Evolutionary conservation across 768 basidiomycete genomes (phyloP), one percentile per base, ranked within the genome.

Genomic region (Phylloporus scabripes): DNA sequence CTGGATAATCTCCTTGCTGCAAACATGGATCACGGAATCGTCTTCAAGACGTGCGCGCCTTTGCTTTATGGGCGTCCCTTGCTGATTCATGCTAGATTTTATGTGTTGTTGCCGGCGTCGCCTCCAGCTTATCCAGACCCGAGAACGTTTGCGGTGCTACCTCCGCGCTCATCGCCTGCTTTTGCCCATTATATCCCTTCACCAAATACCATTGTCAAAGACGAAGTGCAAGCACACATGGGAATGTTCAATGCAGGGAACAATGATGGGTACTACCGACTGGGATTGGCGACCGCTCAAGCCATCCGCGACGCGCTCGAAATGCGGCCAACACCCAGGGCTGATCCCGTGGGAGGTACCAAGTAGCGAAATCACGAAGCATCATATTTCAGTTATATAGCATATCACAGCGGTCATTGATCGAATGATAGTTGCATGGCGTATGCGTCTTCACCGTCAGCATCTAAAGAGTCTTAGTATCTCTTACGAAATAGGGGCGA

Each of bases 391-490:
- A 41, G 33, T 18, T 33, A 34, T 50, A 48, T 36, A 15, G 40
- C 44, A 48, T 26, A 18, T 46, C 32, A 41, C 32, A 31, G 24
- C 28, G 32, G 44, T 61, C 54, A 60, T 47, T 48, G 36, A 11
- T 77, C 74, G 51, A 92, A 71, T 7, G 75, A 72, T 37, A 92
- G 75, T 20, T 83, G 77, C 92, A 96, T 96, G 2, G 89, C 84
- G 61, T 92, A 93, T 18, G 93, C 93, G 53, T 94, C 92, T 68
- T 96, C 92, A 4, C 92, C 92, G 60, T 96, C 92, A 3, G 92
- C 93, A 70, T 95, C 92, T 95, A 42, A 29, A 12, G 42, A 15
- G 23, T 26, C 34, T 61, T 23, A 63, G 46, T 48, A 45, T n/a
- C 41, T 34, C 8, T 51, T 36, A 17, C 26, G 31, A 21, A 15